These are phyloP conservation scores for Dipteronia sinensis DNA, from an alignment of 345 rosid genomes.

Conservation along the genomic window DNA sequence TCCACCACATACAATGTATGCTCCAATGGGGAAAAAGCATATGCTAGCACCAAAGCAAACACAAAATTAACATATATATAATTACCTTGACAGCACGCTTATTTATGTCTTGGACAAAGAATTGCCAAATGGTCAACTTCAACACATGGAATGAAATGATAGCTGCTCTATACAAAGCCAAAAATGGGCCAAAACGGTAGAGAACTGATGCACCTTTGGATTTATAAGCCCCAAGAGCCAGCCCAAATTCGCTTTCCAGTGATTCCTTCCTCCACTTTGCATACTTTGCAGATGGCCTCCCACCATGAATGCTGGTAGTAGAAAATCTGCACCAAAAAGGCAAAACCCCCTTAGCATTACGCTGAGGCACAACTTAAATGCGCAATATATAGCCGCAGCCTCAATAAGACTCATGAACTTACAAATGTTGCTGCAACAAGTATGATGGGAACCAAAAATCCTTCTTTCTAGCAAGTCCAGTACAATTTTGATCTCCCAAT, in stretches of 20 bases:
- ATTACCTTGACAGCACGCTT: slow-evolving; percentile 77
- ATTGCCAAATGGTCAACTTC: slow-evolving; percentile 73
- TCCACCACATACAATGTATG: neutral
- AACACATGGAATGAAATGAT: slow-evolving; percentile 76
- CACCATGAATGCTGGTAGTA: slow-evolving; percentile 79
- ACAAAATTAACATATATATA: neutral
- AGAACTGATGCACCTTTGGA: slow-evolving; percentile 60
- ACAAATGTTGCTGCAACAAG: slow-evolving; percentile 43
- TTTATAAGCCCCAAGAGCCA: slow-evolving; percentile 64
- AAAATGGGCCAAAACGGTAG: slow-evolving; percentile 76
- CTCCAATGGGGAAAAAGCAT: neutral
- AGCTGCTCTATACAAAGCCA: slow-evolving; percentile 89
- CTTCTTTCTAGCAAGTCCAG: slow-evolving; percentile 30
- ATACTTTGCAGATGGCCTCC: slow-evolving; percentile 76
- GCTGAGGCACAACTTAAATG: neutral
- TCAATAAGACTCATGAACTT: slow-evolving; percentile 31
- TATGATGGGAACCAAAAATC: slow-evolving; percentile 30
- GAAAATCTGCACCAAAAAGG: slow-evolving; percentile 53
- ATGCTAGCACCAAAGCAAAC: neutral
- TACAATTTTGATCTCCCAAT: slow-evolving; percentile 9
- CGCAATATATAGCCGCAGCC: neutral
- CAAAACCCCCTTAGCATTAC: slow-evolving; percentile 7
- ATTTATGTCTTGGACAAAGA: slow-evolving; percentile 65
- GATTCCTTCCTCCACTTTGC: slow-evolving; percentile 94
- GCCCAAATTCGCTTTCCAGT: slow-evolving; percentile 88